Conservation (phyloP, 2,329 filamentous ascomycete genomes). For the Xylariaceae sp. region DNA sequence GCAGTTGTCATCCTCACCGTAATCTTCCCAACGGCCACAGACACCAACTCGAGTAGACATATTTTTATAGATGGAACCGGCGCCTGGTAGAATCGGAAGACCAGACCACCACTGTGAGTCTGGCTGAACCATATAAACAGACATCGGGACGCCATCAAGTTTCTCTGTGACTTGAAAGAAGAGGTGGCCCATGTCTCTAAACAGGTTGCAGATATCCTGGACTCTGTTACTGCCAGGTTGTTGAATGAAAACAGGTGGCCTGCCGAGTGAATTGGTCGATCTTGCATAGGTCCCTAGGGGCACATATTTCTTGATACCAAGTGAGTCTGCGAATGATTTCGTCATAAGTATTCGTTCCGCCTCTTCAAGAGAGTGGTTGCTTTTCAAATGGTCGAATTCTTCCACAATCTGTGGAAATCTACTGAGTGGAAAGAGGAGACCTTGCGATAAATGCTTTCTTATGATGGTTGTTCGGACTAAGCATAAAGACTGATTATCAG, state of each 20-base stretch:
- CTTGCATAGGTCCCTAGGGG: not conserved
- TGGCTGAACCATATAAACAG: conserved; percentile 35
- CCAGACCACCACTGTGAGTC: conserved; percentile 29
- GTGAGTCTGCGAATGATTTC: conserved; percentile 33
- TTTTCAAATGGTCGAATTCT: conserved; percentile 16
- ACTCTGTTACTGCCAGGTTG: conserved; percentile 36
- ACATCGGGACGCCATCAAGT: conserved; percentile 42
- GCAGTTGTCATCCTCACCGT: conserved; percentile 24
- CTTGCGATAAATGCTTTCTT: conserved; percentile 36
- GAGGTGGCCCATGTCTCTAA: conserved; percentile 17
- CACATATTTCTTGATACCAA: conserved; percentile 42
- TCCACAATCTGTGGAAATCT: conserved; percentile 31
- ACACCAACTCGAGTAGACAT: conserved; percentile 30
- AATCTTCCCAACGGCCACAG: conserved; percentile 27
- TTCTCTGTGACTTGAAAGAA: conserved; percentile 43
- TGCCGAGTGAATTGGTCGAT: conserved; percentile 18
- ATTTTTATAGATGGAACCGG: conserved; percentile 2
- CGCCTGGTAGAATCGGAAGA: conserved; percentile 25
- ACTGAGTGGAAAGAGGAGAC: conserved; percentile 34
- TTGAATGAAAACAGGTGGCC: conserved; percentile 37
- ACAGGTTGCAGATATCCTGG: conserved; percentile 35
- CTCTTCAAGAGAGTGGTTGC: conserved; percentile 22
- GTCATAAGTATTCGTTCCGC: conserved; percentile 26
- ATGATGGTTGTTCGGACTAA: conserved; percentile 31
- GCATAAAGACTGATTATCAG: conserved; percentile 31